Evolutionary conservation across 805 yeast genomes (phyloP), one percentile per base, ranked within the genome.

Genomic region (Yarrowia sp.): DNA sequence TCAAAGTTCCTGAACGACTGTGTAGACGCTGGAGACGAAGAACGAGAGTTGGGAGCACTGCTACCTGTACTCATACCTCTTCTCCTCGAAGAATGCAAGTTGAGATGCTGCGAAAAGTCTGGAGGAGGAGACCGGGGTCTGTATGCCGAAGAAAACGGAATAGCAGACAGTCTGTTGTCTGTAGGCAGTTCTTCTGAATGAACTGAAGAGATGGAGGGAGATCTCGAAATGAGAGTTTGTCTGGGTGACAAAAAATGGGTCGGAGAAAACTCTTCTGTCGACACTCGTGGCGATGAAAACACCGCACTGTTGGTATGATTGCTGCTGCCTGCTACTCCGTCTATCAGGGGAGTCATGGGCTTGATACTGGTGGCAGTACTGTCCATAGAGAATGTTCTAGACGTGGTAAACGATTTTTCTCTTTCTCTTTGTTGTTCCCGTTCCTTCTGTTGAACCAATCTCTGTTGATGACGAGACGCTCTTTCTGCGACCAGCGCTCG

Each of bases 401-500:
- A 56, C 0, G 63, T 32, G 5, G 51, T 51, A 26, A 48, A 48
- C 28, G 54, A 51, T 16, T 51, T 51, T 35, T 51, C 41, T 0
- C 41, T 19, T 4, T 51, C 58, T 6, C 41, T 8, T 7, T 36
- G 30, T 30, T 32, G 36, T n/a, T 58, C 63, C 0, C 61, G 24
- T 26, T 54, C 61, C 36, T 54, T 41, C 32, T 41, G 51, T 6
- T 43, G 63, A 4, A 41, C 63, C 21, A 58, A 16, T 2, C 51
- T 12, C 14, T 58, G 63, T n/a, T 41, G 49, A 19, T 41, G 51
- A 4, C 63, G 63, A 14, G 63, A 58, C 11, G 63, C 40, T 41
- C 51, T 41, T n/a, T 58, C 63, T 19, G 49, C 51, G 40, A 58
- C 63, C 63, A 58, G 51, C 51, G 49, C 51, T 22, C 51, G 63